These are phyloP conservation scores for Chaetomium sp. DNA, from an alignment of 2,329 filamentous ascomycete genomes.

Conservation along the genomic window DNA sequence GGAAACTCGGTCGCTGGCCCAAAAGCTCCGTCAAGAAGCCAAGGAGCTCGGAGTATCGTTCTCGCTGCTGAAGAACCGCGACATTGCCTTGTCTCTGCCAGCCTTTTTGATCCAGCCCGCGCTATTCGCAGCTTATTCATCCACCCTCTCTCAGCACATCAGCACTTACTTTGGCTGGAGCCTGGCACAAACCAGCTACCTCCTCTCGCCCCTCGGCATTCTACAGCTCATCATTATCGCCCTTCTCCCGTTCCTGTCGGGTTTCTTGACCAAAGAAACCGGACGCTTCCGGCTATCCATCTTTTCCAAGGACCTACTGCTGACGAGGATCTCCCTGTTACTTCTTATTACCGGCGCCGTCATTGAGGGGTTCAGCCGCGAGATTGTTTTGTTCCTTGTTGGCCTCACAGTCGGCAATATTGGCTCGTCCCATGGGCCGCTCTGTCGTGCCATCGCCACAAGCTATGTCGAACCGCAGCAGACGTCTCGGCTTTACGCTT, in stretches of 20 bases:
- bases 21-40: slow-evolving; percentile 15
- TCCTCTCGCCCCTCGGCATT: slow-evolving; percentile 27
- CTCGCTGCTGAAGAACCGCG: slow-evolving; percentile 27
- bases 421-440: slow-evolving; percentile 24
- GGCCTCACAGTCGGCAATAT: slow-evolving; percentile 29
- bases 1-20: background rate
- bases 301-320: slow-evolving; percentile 30
- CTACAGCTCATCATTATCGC: slow-evolving; percentile 29
- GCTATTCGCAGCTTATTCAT: slow-evolving; percentile 28
- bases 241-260: slow-evolving; percentile 22
- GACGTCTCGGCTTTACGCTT: slow-evolving; percentile 30
- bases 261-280: slow-evolving; percentile 19
- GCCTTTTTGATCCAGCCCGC: slow-evolving; percentile 30
- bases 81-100: slow-evolving; percentile 27
- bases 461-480: slow-evolving; percentile 31
- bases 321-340: slow-evolving; percentile 26
- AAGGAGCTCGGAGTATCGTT: slow-evolving; percentile 26
- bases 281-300: slow-evolving; percentile 28
- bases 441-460: slow-evolving; percentile 28
- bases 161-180: slow-evolving; percentile 35
- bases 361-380: slow-evolving; percentile 28
- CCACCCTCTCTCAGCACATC: slow-evolving; percentile 31
- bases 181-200: slow-evolving; percentile 30
- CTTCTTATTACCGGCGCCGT: slow-evolving; percentile 26
- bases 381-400: slow-evolving; percentile 25